These are phyloP conservation scores for Dryas alaskensis DNA, from an alignment of 306 rosid species.

Conservation along the genomic window DNA sequence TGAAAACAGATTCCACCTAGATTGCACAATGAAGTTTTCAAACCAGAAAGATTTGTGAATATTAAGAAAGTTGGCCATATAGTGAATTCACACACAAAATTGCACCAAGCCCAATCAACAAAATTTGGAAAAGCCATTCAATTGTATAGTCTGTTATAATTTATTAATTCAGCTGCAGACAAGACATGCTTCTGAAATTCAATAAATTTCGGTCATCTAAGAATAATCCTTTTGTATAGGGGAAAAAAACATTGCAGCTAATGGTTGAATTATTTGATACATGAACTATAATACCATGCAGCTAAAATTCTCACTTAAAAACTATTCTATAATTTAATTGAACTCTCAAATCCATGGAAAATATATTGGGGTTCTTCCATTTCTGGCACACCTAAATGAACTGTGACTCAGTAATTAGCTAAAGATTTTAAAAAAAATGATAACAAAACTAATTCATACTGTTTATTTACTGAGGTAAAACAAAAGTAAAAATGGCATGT, in stretches of 20 bases:
- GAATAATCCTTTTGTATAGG: background rate
- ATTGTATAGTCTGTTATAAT: background rate
- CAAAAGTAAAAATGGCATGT: background rate
- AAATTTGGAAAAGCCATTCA: background rate
- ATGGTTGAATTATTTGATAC: background rate
- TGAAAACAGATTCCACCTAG: background rate
- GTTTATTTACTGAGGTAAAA: background rate
- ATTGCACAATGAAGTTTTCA: background rate
- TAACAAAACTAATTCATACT: background rate
- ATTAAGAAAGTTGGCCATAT: background rate
- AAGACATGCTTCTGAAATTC: background rate
- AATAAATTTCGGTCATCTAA: conserved; percentile 4
- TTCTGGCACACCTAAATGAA: conserved; percentile 1
- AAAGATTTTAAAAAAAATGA: background rate
- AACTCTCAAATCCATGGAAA: conserved; percentile 3
- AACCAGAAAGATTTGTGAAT: background rate
- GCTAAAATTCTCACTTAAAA: background rate
- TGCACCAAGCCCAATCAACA: background rate
- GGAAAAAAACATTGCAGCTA: background rate
- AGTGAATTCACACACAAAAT: background rate
- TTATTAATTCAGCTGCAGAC: background rate
- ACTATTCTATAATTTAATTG: background rate
- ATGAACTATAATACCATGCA: background rate
- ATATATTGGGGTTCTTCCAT: background rate
- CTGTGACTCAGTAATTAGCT: background rate